Percentiles rank a stretch among this genome's conserved stretches.
Conservation (phyloP, 768 basidiomycete species). For the Hygrophorus russula region DNA sequence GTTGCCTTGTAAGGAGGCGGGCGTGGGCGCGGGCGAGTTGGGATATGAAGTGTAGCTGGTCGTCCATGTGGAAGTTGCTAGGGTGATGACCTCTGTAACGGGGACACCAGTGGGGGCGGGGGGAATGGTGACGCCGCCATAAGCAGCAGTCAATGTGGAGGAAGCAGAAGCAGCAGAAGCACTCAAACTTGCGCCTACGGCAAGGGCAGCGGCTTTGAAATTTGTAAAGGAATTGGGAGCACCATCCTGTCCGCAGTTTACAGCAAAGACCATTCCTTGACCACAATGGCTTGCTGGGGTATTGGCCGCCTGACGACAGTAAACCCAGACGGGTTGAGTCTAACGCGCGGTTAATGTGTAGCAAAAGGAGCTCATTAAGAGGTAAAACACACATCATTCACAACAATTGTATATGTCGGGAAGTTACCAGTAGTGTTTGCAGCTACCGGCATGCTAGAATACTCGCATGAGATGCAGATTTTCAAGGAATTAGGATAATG, state of each 20-base stretch:
- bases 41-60: constrained; percentile 48
- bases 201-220: constrained; percentile 48
- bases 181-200: constrained; percentile 37
- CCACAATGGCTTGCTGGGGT: constrained; percentile 48
- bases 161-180: constrained; percentile 28
- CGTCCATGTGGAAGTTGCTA: constrained; percentile 34
- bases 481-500: not conserved
- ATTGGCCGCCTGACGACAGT: constrained; percentile 41
- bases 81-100: constrained; percentile 39
- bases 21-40: constrained; percentile 42
- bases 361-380: not conserved
- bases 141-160: constrained; percentile 30
- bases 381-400: constrained; percentile 35
- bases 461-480: constrained; percentile 6
- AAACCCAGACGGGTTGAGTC: constrained; percentile 50
- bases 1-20: constrained; percentile 31
- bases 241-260: constrained; percentile 49
- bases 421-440: constrained; percentile 22
- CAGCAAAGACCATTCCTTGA: constrained; percentile 54
- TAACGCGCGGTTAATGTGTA: constrained; percentile 12
- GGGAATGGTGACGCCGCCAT: constrained; percentile 40
- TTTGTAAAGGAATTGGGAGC: constrained; percentile 47
- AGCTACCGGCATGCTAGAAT: constrained; percentile 33
- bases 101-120: constrained; percentile 30
- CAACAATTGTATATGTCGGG: constrained; percentile 39